phyloP scores from a whole-genome alignment of 768 basidiomycete genomes.

The Suillus paluster region DNA sequence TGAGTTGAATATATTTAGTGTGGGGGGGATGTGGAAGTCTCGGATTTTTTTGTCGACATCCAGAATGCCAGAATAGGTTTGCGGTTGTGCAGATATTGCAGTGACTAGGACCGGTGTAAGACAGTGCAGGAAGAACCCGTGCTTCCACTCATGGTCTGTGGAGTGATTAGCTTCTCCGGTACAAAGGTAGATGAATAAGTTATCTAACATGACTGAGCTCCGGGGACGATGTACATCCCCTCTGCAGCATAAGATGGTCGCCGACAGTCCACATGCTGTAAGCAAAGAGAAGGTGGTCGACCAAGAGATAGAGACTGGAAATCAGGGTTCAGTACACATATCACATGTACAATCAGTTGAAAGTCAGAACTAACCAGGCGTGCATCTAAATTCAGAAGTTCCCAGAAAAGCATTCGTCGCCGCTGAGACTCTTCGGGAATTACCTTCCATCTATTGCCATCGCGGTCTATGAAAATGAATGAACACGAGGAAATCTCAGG shows the following conservation, averaged over 20 bases:
- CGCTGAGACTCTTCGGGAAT: slow-evolving; percentile 77
- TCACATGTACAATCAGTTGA: slow-evolving; percentile 15
- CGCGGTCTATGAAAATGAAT: slow-evolving; percentile 56
- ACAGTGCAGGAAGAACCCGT: slow-evolving; percentile 64
- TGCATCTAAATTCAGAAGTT: slow-evolving; percentile 68
- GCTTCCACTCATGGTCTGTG: slow-evolving; percentile 74
- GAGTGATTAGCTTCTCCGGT: slow-evolving; percentile 14
- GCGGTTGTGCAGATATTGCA: slow-evolving; percentile 55
- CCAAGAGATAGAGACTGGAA: slow-evolving; percentile 69
- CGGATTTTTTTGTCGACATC: slow-evolving; percentile 58
- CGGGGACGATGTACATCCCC: slow-evolving; percentile 34
- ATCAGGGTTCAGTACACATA: slow-evolving; percentile 13
- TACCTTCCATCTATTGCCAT: slow-evolving; percentile 62
- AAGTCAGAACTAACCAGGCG: slow-evolving; percentile 56
- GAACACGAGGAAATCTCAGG: slow-evolving; percentile 13
- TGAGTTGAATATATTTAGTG: slow-evolving; percentile 49
- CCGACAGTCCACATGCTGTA: slow-evolving; percentile 67
- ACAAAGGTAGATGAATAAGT: slow-evolving; percentile 10
- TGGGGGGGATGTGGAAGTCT: slow-evolving; percentile 55
- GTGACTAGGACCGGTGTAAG: slow-evolving; percentile 65
- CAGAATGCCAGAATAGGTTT: slow-evolving; percentile 55
- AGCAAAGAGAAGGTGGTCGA: slow-evolving; percentile 68
- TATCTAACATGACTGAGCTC: slow-evolving; percentile 34
- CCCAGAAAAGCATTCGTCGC: slow-evolving; percentile 74
- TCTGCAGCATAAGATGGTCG: slow-evolving; percentile 39